Conservation (phyloP, 2,329 filamentous ascomycete genomes). For the Penicillium fuscoglaucum region DNA sequence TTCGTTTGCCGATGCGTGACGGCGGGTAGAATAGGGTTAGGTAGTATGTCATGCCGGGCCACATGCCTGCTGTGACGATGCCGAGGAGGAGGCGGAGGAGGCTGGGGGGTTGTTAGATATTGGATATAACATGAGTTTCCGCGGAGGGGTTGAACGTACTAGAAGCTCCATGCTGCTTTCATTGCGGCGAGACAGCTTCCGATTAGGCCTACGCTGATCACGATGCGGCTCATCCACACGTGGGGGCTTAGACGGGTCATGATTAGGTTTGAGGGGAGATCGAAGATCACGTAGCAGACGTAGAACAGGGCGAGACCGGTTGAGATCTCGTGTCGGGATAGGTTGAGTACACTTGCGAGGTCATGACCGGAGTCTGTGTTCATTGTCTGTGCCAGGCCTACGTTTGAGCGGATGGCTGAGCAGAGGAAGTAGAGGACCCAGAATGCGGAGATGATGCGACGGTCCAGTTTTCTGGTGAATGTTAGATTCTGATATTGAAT, state of each 20-base stretch:
- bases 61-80: conserved; percentile 88
- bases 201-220: conserved; percentile 81
- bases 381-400: conserved; percentile 94
- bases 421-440: conserved; percentile 91
- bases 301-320: conserved; percentile 87
- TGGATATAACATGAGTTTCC: no score
- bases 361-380: conserved; percentile 71
- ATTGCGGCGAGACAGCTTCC: conserved; percentile 82
- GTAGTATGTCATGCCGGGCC: conserved; percentile 94
- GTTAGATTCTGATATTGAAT: not conserved
- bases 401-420: conserved; percentile 87
- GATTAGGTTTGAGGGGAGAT: conserved; percentile 81
- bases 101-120: conserved; percentile 22
- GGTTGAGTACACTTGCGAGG: conserved; percentile 67
- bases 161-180: conserved; percentile 78
- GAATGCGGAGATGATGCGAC: conserved; percentile 69
- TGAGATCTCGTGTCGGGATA: conserved; percentile 75
- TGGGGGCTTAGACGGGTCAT: conserved; percentile 84
- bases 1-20: conserved; percentile 79
- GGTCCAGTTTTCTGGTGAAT: conserved; percentile 54
- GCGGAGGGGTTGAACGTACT: conserved; percentile 50
- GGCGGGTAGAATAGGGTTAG: conserved; percentile 90
- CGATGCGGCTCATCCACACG: conserved; percentile 89
- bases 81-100: conserved; percentile 83
- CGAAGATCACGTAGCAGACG: conserved; percentile 86